Percentiles rank a stretch among this genome's conserved stretches.
These are phyloP conservation scores for Ganoderma lingzhi DNA, from an alignment of 1,284 basidiomycete species.

Conservation along the genomic window DNA sequence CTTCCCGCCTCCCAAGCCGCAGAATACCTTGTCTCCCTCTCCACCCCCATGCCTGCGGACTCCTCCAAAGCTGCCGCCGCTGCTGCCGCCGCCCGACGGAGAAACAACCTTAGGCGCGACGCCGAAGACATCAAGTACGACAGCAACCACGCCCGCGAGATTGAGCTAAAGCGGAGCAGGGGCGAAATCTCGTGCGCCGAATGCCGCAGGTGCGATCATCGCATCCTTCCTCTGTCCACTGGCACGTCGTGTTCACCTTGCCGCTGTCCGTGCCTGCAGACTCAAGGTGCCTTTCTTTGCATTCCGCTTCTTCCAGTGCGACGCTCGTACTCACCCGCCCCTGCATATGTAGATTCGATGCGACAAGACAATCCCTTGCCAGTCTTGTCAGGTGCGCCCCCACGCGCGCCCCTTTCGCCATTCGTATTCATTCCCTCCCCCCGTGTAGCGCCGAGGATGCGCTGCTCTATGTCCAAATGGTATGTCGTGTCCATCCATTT, in stretches of 20 bases:
- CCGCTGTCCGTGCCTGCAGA: conserved; percentile 25
- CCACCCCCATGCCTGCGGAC: conserved; percentile 44
- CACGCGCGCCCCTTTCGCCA: neutral
- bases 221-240: conserved; percentile 28
- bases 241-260: conserved; percentile 24
- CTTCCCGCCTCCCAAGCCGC: conserved; percentile 13
- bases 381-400: conserved; percentile 63
- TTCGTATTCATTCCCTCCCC: conserved; percentile 12
- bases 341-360: conserved; percentile 63
- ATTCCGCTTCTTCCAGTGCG: conserved; percentile 7
- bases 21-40: conserved; percentile 24
- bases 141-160: conserved; percentile 46
- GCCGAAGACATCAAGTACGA: conserved; percentile 41
- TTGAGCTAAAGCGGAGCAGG: conserved; percentile 71
- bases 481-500: conserved; percentile 35
- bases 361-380: conserved; percentile 79
- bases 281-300: conserved; percentile 35
- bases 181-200: conserved; percentile 79
- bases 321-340: conserved; percentile 18
- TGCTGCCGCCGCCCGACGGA: conserved; percentile 36
- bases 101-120: conserved; percentile 39
- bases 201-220: conserved; percentile 66
- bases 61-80: conserved; percentile 38
- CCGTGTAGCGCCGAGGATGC: conserved; percentile 63
- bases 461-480: conserved; percentile 77